These are phyloP conservation scores for Suillus luteus DNA, from an alignment of 768 basidiomycete genomes.

Conservation along the genomic window DNA sequence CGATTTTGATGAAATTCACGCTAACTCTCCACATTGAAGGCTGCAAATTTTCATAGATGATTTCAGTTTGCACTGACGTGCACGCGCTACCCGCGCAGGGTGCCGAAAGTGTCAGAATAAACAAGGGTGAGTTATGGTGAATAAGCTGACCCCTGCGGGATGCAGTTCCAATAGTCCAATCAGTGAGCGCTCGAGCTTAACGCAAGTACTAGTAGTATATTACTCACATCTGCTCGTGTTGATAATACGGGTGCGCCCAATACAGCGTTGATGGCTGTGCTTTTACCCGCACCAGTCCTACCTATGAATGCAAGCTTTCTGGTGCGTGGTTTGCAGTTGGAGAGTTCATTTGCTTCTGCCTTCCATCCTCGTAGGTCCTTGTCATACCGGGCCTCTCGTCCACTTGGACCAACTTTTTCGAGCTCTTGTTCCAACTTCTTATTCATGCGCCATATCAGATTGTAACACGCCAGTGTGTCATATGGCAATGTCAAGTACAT, in stretches of 20 bases:
- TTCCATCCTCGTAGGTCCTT: not conserved
- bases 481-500: not conserved
- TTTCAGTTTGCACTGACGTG: not conserved
- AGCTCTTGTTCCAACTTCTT: not conserved
- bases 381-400: not conserved
- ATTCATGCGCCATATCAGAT: not conserved
- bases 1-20: not conserved
- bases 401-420: not conserved
- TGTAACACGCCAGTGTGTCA: not conserved
- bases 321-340: not conserved
- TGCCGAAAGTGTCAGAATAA: not conserved
- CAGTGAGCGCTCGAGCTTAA: not conserved
- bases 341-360: not conserved
- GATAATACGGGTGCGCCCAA: not conserved
- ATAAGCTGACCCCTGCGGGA: constrained; percentile 1
- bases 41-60: not conserved
- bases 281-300: constrained; percentile 2
- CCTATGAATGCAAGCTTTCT: not conserved
- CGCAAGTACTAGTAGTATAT: not conserved
- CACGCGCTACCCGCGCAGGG: not conserved
- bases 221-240: not conserved
- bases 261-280: constrained; percentile 1
- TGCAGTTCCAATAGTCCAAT: not conserved
- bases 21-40: not conserved
- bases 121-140: not conserved